Evolutionary conservation across 2,329 filamentous ascomycete genomes (phyloP), one percentile per base, ranked within the genome.

Genomic region (Eutypa lata): DNA sequence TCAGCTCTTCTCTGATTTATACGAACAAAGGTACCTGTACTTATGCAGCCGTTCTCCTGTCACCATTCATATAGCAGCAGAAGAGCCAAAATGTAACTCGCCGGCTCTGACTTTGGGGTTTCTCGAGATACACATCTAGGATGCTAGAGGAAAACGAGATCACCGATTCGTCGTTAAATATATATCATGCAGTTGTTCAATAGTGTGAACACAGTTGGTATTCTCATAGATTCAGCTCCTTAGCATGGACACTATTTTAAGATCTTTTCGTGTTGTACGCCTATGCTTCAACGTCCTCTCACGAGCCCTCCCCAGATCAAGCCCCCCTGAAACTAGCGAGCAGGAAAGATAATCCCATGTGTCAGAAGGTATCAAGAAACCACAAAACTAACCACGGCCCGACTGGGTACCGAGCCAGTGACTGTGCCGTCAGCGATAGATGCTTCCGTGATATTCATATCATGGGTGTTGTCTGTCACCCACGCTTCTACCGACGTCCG

Each of bases 401-500:
- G 44, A 44, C 21, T 53, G 28, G 62, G 62, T 26, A 66, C 47
- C 22, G 55, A 59, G 5, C 62, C 62, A n/a, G 55, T 57, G 7
- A 57, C 60, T 14, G 53, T 52, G 11, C 57, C 57, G 2, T 56
- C 55, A 51, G 46, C 49, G 3, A 62, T 46, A 11, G 49, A 51
- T 13, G 53, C 53, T 5, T 47, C 24, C 7, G 61, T 61, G 7
- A 55, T 10, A 11, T 59, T 57, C 37, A 66, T 60, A 31, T 59
- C 56, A 53, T 62, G 52, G 11, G 56, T 57, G 16, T 72, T 70
- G 58, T 74, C 68, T 1, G 71, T 75, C 18, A 72, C 52, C 64
- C 66, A 76, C 10, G 68, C 68, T 31, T 59, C 62, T 3, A 65
- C 69, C 10, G 54, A 43, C 35, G 55, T 57, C 1, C 61, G 61